A percentile compares a stretch with the other conserved stretches of the same genome.
Evolutionary conservation across 306 rosid species (phyloP).

Genomic region (Fagus crenata): DNA sequence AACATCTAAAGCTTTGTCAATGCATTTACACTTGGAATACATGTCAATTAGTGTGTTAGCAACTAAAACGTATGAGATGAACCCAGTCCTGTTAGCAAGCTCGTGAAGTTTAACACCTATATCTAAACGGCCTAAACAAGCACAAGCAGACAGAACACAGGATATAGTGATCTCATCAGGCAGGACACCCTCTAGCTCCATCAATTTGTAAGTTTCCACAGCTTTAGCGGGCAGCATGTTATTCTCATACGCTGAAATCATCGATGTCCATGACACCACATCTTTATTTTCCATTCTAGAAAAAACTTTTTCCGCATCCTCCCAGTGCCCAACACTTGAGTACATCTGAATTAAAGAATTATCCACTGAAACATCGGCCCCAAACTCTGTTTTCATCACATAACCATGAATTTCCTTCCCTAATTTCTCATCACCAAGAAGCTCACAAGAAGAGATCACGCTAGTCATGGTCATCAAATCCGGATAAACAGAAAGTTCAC

Average conservation of each 20-base stretch:
- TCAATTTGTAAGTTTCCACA: constrained; percentile 62
- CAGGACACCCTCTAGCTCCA: constrained; percentile 62
- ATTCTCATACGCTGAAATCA: constrained; percentile 74
- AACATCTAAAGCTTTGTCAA: constrained; percentile 76
- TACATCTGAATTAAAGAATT: constrained; percentile 82
- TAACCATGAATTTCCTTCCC: constrained; percentile 79
- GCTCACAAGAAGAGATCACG: constrained; percentile 74
- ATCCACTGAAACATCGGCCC: constrained; percentile 52
- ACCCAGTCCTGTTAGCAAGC: constrained; percentile 61
- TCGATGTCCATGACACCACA: constrained; percentile 83
- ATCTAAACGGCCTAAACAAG: constrained; percentile 64
- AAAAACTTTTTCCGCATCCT: constrained; percentile 75
- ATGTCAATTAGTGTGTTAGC: constrained; percentile 77
- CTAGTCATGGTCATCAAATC: constrained; percentile 89
- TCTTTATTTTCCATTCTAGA: constrained; percentile 59
- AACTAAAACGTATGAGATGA: constrained; percentile 59
- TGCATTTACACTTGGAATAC: constrained; percentile 76
- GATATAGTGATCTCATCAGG: constrained; percentile 84
- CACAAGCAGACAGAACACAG: constrained; percentile 73
- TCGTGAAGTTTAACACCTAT: constrained; percentile 76
- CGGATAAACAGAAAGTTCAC: constrained; percentile 52
- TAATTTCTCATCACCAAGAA: constrained; percentile 55
- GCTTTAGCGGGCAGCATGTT: constrained; percentile 65
- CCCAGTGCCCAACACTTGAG: constrained; percentile 58
- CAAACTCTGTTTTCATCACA: constrained; percentile 51